These are phyloP conservation scores for Chlorella sp. DNA, from an alignment of 139 green algal genomes.

Conservation along the genomic window DNA sequence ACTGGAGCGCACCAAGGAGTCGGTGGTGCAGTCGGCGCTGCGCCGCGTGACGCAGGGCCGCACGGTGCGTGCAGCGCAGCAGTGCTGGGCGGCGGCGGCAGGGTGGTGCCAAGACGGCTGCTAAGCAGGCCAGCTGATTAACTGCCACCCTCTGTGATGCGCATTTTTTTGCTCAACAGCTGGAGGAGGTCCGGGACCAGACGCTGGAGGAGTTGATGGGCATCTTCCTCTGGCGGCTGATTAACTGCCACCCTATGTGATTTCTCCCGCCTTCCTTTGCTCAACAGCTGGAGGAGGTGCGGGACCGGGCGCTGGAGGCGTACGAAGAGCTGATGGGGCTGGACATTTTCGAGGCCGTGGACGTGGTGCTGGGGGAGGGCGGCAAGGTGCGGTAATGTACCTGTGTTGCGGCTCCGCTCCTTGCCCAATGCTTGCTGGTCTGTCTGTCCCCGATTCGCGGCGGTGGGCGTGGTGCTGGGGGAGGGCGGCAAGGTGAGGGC, in stretches of 20 bases:
- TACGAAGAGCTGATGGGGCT: constrained; percentile 63
- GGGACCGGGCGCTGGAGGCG: constrained; percentile 59
- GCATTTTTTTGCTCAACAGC: no score
- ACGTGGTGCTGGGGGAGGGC: constrained; percentile 62
- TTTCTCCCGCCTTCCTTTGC: no score
- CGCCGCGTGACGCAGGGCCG: constrained; percentile 47
- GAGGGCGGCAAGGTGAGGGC: no score
- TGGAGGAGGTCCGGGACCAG: constrained; percentile 73
- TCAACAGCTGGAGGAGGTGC: constrained; percentile 66
- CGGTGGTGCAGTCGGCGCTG: constrained; percentile 52
- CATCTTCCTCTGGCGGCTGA: no score
- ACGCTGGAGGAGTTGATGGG: constrained; percentile 46
- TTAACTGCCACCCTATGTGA: no score
- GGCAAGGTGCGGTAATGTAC: constrained; percentile 33
- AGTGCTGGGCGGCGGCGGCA: no score
- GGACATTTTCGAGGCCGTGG: constrained; percentile 66
- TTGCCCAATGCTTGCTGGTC: no score
- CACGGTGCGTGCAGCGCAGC: constrained; percentile 18
- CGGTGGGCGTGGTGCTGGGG: not conserved
- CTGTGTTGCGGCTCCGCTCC: no score
- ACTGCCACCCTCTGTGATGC: no score
- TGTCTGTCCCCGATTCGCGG: no score
- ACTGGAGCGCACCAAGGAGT: constrained; percentile 47
- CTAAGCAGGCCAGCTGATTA: no score
- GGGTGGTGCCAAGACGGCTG: no score